Conservation (phyloP, 257 asterid species). For the Jacaranda mimosifolia region DNA sequence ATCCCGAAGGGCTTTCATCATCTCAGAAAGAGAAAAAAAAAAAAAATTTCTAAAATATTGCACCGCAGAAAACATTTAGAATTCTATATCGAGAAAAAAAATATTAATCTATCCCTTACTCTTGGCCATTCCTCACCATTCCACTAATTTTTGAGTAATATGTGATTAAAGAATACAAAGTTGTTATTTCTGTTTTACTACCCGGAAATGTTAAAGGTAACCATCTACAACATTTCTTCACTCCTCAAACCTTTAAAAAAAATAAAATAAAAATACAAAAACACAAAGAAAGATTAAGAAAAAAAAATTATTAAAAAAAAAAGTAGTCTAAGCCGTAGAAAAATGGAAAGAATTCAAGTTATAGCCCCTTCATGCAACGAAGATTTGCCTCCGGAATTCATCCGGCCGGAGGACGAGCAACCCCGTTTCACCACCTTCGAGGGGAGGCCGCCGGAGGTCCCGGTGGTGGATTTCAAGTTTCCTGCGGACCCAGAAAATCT, state of each 20-base stretch:
- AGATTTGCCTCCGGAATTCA: constrained; percentile 52
- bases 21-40: no score
- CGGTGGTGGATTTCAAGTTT: constrained; percentile 52
- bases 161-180: not conserved
- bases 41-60: not conserved
- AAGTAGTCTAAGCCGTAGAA: not conserved
- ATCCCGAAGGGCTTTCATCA: no score
- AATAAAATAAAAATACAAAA: not conserved
- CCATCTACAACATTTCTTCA: not conserved
- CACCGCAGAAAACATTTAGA: not conserved
- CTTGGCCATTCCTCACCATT: constrained; percentile 10
- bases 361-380: constrained; percentile 35
- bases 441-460: constrained; percentile 40
- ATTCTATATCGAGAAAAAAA: not conserved
- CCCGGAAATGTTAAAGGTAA: not conserved
- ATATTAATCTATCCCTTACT: not conserved
- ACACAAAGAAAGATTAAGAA: not conserved
- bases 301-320: not conserved
- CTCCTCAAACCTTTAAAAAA: not conserved
- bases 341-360: constrained; percentile 36
- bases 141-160: not conserved
- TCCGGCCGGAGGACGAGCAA: constrained; percentile 55
- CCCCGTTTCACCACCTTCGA: constrained; percentile 52
- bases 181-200: constrained; percentile 5
- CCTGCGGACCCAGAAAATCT: not conserved